Conservation (phyloP, 106 monocot species). For the Narthecium ossifragum region DNA sequence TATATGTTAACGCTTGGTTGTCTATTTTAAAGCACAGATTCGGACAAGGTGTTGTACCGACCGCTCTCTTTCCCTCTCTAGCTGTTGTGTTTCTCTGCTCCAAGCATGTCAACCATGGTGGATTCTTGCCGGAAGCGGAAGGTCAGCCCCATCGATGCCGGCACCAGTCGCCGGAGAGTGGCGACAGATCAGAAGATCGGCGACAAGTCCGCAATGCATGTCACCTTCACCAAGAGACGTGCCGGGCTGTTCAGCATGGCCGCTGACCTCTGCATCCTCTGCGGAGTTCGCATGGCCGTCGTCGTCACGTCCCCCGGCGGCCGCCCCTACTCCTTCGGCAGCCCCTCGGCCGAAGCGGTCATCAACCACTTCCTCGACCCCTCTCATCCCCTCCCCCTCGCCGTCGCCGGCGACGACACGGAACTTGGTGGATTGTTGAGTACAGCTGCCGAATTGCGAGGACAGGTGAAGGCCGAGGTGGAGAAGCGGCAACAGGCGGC, state of each 20-base stretch:
- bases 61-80: too few species aligned
- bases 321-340: not conserved
- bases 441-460: too few species aligned
- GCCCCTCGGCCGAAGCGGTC: not conserved
- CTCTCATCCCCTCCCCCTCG: not conserved
- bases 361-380: not conserved
- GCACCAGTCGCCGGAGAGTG: not conserved
- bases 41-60: too few species aligned
- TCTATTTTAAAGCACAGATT: too few species aligned
- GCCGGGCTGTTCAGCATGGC: constrained; percentile 1
- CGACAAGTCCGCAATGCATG: not conserved
- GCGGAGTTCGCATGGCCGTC: not conserved
- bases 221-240: not conserved
- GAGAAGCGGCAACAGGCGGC: not conserved
- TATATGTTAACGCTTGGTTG: too few species aligned
- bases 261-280: not conserved
- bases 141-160: too few species aligned
- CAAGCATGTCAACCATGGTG: too few species aligned
- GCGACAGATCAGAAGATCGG: not conserved
- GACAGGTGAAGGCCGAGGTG: not conserved
- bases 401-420: not conserved
- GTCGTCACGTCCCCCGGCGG: not conserved
- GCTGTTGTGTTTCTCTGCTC: too few species aligned
- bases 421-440: too few species aligned
- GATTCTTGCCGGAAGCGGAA: too few species aligned